Conservation (phyloP, 2,329 filamentous ascomycete species). For the Didymella segeticola region DNA sequence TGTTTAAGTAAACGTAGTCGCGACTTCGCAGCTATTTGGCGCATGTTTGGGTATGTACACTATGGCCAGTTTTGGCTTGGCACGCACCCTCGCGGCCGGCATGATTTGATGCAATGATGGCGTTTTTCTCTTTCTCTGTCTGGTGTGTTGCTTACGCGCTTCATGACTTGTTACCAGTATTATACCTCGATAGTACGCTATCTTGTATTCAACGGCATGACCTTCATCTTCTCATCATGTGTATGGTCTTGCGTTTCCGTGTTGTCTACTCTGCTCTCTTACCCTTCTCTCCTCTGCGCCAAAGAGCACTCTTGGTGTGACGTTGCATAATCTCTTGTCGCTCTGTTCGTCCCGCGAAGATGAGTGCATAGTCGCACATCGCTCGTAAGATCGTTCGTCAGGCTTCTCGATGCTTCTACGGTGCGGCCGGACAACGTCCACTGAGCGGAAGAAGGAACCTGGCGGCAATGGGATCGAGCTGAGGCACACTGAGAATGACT, state of each 20-base stretch:
- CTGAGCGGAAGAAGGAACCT: too few relatives aligned
- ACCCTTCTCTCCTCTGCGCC: background rate
- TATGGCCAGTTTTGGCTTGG: background rate
- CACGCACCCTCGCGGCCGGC: background rate
- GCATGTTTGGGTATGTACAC: constrained; percentile 6
- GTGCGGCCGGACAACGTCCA: too few relatives aligned
- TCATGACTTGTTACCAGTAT: constrained; percentile 17
- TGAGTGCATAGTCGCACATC: background rate
- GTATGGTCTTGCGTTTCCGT: background rate
- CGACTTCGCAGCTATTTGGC: constrained; percentile 10
- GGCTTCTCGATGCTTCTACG: too few relatives aligned
- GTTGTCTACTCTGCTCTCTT: background rate
- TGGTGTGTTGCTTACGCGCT: constrained; percentile 12
- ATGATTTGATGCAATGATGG: constrained; percentile 9
- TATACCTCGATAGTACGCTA: constrained; percentile 16
- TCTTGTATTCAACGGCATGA: constrained; percentile 6
- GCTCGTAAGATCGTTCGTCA: too few relatives aligned
- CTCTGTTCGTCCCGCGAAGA: background rate
- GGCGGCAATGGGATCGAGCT: too few relatives aligned
- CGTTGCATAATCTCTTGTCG: background rate
- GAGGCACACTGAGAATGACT: too few relatives aligned
- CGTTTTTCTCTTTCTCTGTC: too few relatives aligned
- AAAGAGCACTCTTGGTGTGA: background rate
- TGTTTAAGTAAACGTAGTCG: constrained; percentile 46
- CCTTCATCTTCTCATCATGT: background rate